Conservation (phyloP, 2,329 filamentous ascomycete genomes). For the Westerdykella sp. region DNA sequence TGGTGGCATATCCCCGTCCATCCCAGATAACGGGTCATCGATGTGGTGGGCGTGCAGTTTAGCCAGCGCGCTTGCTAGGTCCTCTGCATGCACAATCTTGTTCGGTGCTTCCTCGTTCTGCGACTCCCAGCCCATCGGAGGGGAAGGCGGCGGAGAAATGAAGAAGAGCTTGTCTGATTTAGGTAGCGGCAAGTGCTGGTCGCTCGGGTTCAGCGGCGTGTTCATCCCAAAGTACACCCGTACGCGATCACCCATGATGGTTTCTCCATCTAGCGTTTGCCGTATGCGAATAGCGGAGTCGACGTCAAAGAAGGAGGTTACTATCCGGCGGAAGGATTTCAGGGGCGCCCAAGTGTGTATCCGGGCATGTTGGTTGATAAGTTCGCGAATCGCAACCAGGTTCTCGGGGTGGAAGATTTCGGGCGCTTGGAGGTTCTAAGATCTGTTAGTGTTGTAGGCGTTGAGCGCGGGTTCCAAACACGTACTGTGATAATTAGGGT, state of each 20-base stretch:
- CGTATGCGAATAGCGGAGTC: conserved; percentile 66
- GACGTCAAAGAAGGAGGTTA: conserved; percentile 68
- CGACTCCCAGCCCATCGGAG: conserved; percentile 60
- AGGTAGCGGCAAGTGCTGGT: conserved; percentile 42
- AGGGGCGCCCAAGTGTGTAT: conserved; percentile 75
- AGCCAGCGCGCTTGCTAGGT: conserved; percentile 52
- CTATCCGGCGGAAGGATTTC: conserved; percentile 75
- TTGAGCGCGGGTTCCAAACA: not conserved
- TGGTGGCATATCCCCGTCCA: conserved; percentile 19
- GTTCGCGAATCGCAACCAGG: conserved; percentile 64
- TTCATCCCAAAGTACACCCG: conserved; percentile 37
- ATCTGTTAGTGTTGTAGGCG: conserved; percentile 11
- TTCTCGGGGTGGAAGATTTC: conserved; percentile 71
- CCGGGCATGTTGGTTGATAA: conserved; percentile 62
- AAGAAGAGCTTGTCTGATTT: conserved; percentile 59
- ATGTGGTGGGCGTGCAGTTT: conserved; percentile 42
- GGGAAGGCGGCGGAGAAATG: conserved; percentile 58
- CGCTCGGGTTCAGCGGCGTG: conserved; percentile 34
- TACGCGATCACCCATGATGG: conserved; percentile 57
- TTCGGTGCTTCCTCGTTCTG: conserved; percentile 59
- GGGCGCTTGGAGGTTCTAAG: conserved; percentile 60
- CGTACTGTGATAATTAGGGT: conserved; percentile 69
- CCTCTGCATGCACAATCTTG: conserved; percentile 58
- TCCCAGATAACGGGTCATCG: conserved; percentile 19
- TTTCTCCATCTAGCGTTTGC: conserved; percentile 66